Evolutionary conservation across 148 eudicot genomes (phyloP).

Genomic region (Rhododendron griersonianum): DNA sequence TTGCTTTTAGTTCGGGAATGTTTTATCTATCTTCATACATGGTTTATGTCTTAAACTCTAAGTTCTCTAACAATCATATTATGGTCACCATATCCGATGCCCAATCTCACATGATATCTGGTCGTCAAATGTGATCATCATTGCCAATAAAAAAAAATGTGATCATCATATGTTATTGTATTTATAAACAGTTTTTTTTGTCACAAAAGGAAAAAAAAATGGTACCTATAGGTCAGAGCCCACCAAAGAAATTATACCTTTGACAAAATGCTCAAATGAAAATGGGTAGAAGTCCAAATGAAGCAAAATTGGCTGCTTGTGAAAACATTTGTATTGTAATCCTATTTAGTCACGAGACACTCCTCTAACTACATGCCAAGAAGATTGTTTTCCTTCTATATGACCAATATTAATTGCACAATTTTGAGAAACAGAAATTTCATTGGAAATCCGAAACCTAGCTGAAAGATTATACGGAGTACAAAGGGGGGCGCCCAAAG

Average conservation of each 20-base stretch:
- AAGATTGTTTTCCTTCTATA: neutral
- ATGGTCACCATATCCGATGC: neutral
- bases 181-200: neutral
- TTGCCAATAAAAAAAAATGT: too few species aligned
- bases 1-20: neutral
- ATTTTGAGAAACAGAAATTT: too few species aligned
- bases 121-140: neutral
- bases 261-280: neutral
- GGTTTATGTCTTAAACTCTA: neutral
- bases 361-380: neutral
- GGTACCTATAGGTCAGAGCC: neutral
- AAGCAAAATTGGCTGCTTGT: neutral
- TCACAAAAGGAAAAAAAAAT: neutral
- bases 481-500: neutral
- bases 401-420: neutral
- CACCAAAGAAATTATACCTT: neutral
- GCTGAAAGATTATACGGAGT: neutral
- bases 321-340: neutral
- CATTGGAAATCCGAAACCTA: too few species aligned
- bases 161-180: neutral
- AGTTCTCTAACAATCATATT: neutral
- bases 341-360: neutral
- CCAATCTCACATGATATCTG: neutral
- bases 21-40: neutral
- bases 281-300: neutral